Evolutionary conservation across 805 yeast genomes (phyloP), one percentile per base, ranked within the genome.

Genomic region (Suhomyces tanzawaensis): DNA sequence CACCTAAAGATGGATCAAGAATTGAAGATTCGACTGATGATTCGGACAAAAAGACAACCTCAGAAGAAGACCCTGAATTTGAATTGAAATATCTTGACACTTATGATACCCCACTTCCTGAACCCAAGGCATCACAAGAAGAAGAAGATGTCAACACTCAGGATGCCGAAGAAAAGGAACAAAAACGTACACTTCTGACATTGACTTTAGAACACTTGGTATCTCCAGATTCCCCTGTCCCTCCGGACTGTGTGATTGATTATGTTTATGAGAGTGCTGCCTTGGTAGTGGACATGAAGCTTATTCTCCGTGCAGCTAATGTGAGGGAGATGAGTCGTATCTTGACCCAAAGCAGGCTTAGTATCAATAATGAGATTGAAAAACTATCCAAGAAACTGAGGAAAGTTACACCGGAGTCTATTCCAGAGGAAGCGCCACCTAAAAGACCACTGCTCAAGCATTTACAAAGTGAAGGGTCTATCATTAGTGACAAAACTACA

Each of bases 191-290:
- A 2, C 36, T 41, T 1, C 21, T 39, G 11, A n/a, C n/a, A n/a
- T 35, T 80, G 7, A 77, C 84, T 1, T 60, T 83, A 31, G 85
- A 79, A 48, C 74, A 72, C 32, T 52, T 82, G 39, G 76, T 81
- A 0, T 70, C 79, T 0, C 76, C 82, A 2, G 64, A 70, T 36
- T 66, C 83, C 0, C 72, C 77, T 2, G 69, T 77, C 11, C 81
- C 88, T 4, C 65, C 74, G 11, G 81, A 76, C 42, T 60, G 64
- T 30, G 64, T 79, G 4, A 66, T 85, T 29, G 82, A 80, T 41
- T 55, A 78, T 32, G 73, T 84, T 30, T 77, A 76, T 49, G 86
- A 85, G 46, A 63, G 77, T 4, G 80, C 83, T 1, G 76, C 80
- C 0, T 55, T 81, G 29, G 77, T 77, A 0, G 74, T 80, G 42